Conservation (phyloP, 2,329 filamentous ascomycete species). For the Arthrobotrys pseudoclavata region DNA sequence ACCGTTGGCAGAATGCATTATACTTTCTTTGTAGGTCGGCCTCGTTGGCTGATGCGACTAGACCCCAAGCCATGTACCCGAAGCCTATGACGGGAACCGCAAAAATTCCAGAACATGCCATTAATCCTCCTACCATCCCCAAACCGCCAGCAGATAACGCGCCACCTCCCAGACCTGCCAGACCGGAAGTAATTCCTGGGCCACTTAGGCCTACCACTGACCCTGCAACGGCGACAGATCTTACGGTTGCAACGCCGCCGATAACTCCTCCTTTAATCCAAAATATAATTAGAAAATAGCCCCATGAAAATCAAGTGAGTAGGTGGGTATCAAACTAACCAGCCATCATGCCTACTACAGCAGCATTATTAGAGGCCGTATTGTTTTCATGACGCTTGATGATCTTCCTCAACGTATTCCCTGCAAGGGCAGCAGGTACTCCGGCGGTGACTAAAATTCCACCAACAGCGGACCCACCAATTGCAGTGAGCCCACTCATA, state of each 20-base stretch:
- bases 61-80: background rate
- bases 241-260: background rate
- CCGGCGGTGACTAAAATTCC: background rate
- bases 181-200: slow-evolving; percentile 4
- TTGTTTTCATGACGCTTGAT: slow-evolving; percentile 1
- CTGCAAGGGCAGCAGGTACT: background rate
- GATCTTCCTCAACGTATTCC: background rate
- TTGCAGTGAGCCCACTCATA: slow-evolving; percentile 8
- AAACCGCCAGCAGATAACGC: background rate
- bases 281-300: background rate
- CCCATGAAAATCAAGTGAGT: background rate
- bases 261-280: background rate
- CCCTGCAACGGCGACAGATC: background rate
- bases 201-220: slow-evolving; percentile 1
- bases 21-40: background rate
- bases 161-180: background rate
- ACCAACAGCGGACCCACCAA: background rate
- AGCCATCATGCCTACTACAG: background rate
- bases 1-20: background rate
- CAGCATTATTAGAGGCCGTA: background rate
- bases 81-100: background rate
- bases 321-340: background rate
- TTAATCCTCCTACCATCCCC: slow-evolving; percentile 1
- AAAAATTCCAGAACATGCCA: background rate
- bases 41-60: background rate